phyloP scores from a whole-genome alignment of 2,329 filamentous ascomycete genomes.

The Anisogramma anomala region DNA sequence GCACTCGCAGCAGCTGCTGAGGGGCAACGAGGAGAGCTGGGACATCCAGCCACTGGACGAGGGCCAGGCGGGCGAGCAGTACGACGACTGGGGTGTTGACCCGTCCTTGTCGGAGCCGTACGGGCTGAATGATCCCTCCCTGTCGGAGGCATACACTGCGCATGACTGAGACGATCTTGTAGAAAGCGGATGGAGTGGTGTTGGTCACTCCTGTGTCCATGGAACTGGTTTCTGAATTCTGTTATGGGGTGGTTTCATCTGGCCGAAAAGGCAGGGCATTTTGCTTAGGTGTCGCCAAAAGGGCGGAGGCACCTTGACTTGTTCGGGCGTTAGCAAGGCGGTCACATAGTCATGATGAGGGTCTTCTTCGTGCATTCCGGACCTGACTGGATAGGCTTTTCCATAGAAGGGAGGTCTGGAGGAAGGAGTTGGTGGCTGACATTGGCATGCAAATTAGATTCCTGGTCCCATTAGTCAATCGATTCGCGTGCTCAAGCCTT shows the following conservation, averaged over 20 bases:
- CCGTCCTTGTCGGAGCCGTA: constrained; percentile 11
- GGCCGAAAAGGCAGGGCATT: constrained; percentile 1
- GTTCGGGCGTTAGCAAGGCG: background rate
- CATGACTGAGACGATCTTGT: constrained; percentile 7
- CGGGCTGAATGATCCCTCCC: constrained; percentile 6
- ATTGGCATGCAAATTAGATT: constrained; percentile 4
- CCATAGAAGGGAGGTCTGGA: background rate
- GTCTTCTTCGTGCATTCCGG: background rate
- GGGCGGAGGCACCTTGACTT: background rate
- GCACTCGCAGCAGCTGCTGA: constrained; percentile 4
- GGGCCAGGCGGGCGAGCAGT: constrained; percentile 6
- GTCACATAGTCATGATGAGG: background rate
- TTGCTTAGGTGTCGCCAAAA: constrained; percentile 1
- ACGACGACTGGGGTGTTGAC: constrained; percentile 10
- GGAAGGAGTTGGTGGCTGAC: constrained; percentile 8
- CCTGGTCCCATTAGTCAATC: no score
- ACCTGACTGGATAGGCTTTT: background rate
- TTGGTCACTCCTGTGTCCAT: background rate
- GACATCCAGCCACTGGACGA: constrained; percentile 11
- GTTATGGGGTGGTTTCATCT: background rate
- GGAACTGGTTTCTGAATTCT: background rate
- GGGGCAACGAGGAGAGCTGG: constrained; percentile 6
- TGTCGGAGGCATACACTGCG: constrained; percentile 10
- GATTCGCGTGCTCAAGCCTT: no score
- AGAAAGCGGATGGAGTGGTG: background rate